Evolutionary conservation across 495 filamentous ascomycete genomes (phyloP).

Genomic region (Oidiodendron maius): DNA sequence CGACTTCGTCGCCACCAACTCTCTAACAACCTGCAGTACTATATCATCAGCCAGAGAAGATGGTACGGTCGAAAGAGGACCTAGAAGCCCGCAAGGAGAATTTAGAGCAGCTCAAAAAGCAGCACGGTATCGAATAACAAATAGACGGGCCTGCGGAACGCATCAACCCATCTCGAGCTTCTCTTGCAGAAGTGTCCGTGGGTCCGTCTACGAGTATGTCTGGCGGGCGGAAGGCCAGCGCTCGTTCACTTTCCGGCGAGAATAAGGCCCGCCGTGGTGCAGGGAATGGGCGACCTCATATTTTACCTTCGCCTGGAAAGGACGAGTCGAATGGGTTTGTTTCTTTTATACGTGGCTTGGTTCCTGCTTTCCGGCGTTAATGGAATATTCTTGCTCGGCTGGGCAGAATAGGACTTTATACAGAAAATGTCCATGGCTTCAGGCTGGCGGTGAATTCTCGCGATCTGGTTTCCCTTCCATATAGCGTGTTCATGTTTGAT

Average conservation of each 20-base stretch:
- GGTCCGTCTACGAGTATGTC: constrained; percentile 19
- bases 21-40: constrained; percentile 54
- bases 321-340: constrained; percentile 5
- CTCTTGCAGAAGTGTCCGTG: constrained; percentile 6
- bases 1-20: background rate
- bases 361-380: constrained; percentile 9
- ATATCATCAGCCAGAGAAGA: constrained; percentile 99
- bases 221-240: constrained; percentile 9
- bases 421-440: background rate
- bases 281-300: constrained; percentile 1
- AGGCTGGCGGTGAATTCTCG: background rate
- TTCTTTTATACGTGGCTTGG: constrained; percentile 11
- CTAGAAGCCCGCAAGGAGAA: constrained; percentile 90
- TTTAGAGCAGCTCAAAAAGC: constrained; percentile 94
- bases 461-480: background rate
- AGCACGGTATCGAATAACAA: constrained; percentile 97
- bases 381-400: background rate
- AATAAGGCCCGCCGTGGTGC: background rate
- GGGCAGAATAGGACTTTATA: background rate
- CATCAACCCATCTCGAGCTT: constrained; percentile 1
- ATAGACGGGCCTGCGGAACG: constrained; percentile 53
- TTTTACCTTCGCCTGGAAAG: background rate
- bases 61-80: constrained; percentile 84
- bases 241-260: background rate
- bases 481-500: background rate